These are phyloP conservation scores for Fusarium nanum DNA, from an alignment of 2,329 filamentous ascomycete genomes.

Conservation along the genomic window DNA sequence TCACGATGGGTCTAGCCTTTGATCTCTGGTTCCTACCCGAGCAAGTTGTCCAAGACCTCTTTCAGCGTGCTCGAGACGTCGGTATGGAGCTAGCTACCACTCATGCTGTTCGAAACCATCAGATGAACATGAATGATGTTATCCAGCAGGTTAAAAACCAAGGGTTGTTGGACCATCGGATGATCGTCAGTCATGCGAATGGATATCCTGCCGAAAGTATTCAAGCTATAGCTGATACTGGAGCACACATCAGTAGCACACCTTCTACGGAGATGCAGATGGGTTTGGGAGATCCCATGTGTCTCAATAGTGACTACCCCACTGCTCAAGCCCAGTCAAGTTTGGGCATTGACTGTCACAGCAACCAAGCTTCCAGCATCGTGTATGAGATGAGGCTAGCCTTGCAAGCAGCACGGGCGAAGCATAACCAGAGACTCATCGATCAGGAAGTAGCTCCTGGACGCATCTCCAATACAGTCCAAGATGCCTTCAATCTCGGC, in stretches of 20 bases:
- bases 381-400: slow-evolving; percentile 16
- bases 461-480: background rate
- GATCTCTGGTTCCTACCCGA: slow-evolving; percentile 18
- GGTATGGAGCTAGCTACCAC: slow-evolving; percentile 3
- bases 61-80: background rate
- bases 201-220: background rate
- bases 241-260: slow-evolving; percentile 9
- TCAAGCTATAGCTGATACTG: background rate
- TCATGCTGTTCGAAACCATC: slow-evolving; percentile 1
- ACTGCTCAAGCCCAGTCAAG: slow-evolving; percentile 2
- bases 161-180: background rate
- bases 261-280: slow-evolving; percentile 30
- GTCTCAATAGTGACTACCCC: background rate
- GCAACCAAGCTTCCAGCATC: slow-evolving; percentile 12
- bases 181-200: slow-evolving; percentile 17
- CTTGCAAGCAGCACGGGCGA: background rate
- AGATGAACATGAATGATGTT: background rate
- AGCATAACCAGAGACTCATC: background rate
- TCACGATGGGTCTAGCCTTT: slow-evolving; percentile 21
- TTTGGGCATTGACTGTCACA: slow-evolving; percentile 14
- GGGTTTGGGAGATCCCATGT: slow-evolving; percentile 6
- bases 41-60: background rate
- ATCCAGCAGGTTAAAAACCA: slow-evolving; percentile 4
- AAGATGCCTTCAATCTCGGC: slow-evolving; percentile 6
- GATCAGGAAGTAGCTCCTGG: background rate